A percentile compares a stretch with the other conserved stretches of the same genome.
These are phyloP conservation scores for Dissophora ornata DNA, from an alignment of 192 early-diverging fungal species.

Conservation along the genomic window DNA sequence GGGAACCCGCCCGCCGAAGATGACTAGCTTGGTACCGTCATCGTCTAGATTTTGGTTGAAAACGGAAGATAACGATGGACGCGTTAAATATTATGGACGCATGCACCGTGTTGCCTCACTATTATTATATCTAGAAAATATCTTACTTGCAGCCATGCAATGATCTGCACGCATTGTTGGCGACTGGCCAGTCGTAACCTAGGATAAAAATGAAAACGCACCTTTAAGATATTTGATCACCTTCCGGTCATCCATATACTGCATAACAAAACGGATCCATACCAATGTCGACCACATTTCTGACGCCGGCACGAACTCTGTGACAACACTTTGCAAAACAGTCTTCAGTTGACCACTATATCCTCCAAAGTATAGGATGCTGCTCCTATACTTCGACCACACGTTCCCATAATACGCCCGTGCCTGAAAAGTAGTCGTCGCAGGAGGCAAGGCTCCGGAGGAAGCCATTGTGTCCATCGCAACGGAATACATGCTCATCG, in stretches of 20 bases:
- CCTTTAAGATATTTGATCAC: not conserved
- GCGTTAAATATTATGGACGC: no score
- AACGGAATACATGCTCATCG: constrained; percentile 30
- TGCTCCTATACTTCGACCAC: constrained; percentile 6
- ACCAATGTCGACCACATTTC: constrained; percentile 10
- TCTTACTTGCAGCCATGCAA: constrained; percentile 51
- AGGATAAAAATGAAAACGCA: not conserved
- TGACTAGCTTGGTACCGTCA: constrained; percentile 25
- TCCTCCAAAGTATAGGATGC: constrained; percentile 42
- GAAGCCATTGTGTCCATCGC: constrained; percentile 6
- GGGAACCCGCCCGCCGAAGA: constrained; percentile 28
- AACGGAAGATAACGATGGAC: no score
- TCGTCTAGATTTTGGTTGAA: constrained; percentile 26
- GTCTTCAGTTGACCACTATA: constrained; percentile 7
- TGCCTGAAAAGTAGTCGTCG: not conserved
- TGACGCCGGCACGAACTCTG: constrained; percentile 28
- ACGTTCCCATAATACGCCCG: constrained; percentile 34
- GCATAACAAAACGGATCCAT: not conserved
- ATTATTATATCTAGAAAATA: no score
- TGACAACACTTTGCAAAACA: constrained; percentile 7
- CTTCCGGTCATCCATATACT: no score
- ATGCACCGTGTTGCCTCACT: no score
- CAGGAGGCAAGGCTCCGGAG: not conserved
- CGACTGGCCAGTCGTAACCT: constrained; percentile 18
- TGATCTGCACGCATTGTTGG: constrained; percentile 40